Evolutionary conservation across 148 eudicot species (phyloP), one percentile per base, ranked within the genome.

Genomic region (Vaccinium myrtillus): DNA sequence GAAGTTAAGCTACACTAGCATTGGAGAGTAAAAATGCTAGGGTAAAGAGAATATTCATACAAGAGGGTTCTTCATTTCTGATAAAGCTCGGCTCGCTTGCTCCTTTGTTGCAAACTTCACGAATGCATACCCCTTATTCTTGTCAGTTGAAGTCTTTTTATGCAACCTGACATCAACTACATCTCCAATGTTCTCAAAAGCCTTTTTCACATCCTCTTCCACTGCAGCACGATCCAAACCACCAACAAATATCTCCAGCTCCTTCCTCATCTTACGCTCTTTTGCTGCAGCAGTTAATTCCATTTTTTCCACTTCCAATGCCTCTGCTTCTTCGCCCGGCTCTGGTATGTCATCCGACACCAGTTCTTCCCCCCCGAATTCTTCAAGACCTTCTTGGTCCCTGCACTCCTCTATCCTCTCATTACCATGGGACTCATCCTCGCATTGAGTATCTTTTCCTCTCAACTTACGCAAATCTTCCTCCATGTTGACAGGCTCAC

Each of bases 111-210:
- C 93, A 92, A 95, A 95, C 82, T 90, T 90, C 87, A 95, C 97
- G 87, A 95, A 94, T 36, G 97, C 98, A 89, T 91, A 94, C 10
- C 98, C 98, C 87, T 92, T 91, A 81, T 95, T 95, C 88, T 91
- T 95, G 86, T 89, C 90, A 48, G 89, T 90, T 55, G 87, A 65
- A 54, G 91, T 91, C 87, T 93, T 90, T 84, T 91, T 94, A 67
- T 90, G 88, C 79, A 93, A 77, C 80, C 94, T 87, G 77, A 95
- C 95, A 80, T 91, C 95, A 86, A 91, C 87, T 13, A 95, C 93
- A 78, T 94, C 95, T 55, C 97, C 97, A 85, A 86, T 91, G 82
- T 90, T 90, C 85, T 91, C 90, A 85, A 94, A 95, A 81, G 92
- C 91, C 90, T 87, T 92, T 83, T 86, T 94, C 81, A 95, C 83